Base-by-base conservation (phyloP, 176 grass and related monocot genomes). In the Oryza longistaminata region DNA sequence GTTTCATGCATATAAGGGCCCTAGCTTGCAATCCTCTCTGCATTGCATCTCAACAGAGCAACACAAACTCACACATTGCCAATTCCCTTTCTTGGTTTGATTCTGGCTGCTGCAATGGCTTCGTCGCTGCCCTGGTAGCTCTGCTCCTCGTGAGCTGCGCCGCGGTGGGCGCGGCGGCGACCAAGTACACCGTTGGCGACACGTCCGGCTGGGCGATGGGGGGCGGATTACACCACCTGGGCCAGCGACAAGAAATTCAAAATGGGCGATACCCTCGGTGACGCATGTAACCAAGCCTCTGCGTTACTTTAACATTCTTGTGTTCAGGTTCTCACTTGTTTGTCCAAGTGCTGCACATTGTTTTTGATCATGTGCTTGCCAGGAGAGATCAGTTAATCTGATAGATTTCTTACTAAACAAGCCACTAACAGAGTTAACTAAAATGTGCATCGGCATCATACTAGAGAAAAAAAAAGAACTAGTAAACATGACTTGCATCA, bases 151-250 rank as follows among this genome's bases (percentile, higher is more conserved):
- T 76, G 74, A 82, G 76, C 85, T 84, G 82, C 78, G 87, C 58
- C 53, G 26, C 87, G 24, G 64, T 43, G 43, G 84, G 22, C 35
- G 84, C 49, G 15, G 80, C 68, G 27, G 92, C 92, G n/a, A 83
- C 87, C 9, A 82, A 79, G 81, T 94, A 94, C 85, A 94, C 89
- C 64, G 90, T 97, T 66, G 94, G 94, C 27, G 94, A 88, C 72
- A 19, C 90, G 43, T 90, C 88, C 35, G 94, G 94, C 53, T 97
- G 94, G 94, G 64, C 87, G 3, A 88, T 86, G 75, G 81, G 90
- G 90, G 2, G 44, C 45, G 14, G 94, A 94, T 39, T 97, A 97
- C 87, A 70, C 85, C 74, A 97, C 79, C 60, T 97, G 94, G 94
- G 53, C 90, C 68, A 90, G 76, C 58, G 85, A 61, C 75, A 97